phyloP scores from a whole-genome alignment of 2,329 filamentous ascomycete genomes.

The Coleophoma crateriformis region DNA sequence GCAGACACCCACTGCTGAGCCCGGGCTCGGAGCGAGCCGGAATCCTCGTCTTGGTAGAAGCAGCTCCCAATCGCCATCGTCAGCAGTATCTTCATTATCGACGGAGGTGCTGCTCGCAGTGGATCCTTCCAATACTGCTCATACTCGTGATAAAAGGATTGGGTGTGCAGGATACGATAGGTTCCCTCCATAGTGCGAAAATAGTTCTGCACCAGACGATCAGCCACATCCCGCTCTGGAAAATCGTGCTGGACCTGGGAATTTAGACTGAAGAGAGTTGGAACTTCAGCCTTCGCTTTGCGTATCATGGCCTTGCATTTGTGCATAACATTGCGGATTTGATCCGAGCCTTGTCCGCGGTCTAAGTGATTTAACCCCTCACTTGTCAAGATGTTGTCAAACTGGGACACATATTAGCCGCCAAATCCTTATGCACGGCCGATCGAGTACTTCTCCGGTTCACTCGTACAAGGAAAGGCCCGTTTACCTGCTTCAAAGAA shows the following conservation, averaged over 20 bases:
- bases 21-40: constrained; percentile 27
- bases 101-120: constrained; percentile 9
- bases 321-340: too few relatives aligned
- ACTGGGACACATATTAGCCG: too few relatives aligned
- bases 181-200: constrained; percentile 18
- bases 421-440: too few relatives aligned
- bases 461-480: not conserved
- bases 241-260: not conserved
- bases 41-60: not conserved
- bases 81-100: constrained; percentile 15
- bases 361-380: too few relatives aligned
- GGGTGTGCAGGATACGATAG: constrained; percentile 19
- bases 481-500: constrained; percentile 14
- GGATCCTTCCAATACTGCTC: constrained; percentile 10
- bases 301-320: not conserved
- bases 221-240: constrained; percentile 13
- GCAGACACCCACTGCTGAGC: constrained; percentile 26
- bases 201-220: constrained; percentile 17
- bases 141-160: constrained; percentile 19
- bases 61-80: constrained; percentile 9
- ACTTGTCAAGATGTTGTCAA: too few relatives aligned
- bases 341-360: too few relatives aligned
- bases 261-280: not conserved
- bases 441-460: too few relatives aligned
- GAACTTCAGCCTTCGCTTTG: not conserved